These are phyloP conservation scores for Kluyveromyces starmeri DNA, from an alignment of 805 yeast species.

Conservation along the genomic window DNA sequence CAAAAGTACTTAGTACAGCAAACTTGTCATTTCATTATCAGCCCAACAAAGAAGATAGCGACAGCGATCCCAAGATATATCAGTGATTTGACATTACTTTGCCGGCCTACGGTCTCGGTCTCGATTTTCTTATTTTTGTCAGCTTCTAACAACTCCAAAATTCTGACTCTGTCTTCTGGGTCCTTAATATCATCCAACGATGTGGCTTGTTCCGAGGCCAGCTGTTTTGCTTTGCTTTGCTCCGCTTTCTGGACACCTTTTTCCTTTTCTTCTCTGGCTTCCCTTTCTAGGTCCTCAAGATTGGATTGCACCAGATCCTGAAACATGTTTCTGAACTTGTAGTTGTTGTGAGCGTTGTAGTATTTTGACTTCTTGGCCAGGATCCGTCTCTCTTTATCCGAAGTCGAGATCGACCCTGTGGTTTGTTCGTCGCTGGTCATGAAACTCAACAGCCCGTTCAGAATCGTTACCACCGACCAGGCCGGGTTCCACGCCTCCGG, in stretches of 20 bases:
- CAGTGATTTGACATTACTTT: constrained; percentile 10
- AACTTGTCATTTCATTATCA: constrained; percentile 27
- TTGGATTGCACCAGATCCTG: constrained; percentile 48
- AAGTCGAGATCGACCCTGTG: constrained; percentile 69
- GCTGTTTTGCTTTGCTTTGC: constrained; percentile 17
- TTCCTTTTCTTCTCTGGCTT: constrained; percentile 10
- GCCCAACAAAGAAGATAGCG: constrained; percentile 25
- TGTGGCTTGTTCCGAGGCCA: constrained; percentile 26
- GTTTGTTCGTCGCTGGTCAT: constrained; percentile 86
- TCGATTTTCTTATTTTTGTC: constrained; percentile 7
- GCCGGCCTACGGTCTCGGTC: constrained; percentile 6
- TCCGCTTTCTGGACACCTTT: constrained; percentile 16
- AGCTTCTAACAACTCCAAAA: constrained; percentile 23
- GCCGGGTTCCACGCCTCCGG: constrained; percentile 96
- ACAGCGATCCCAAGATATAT: constrained; percentile 30
- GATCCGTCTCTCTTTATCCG: constrained; percentile 45
- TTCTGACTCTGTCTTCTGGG: constrained; percentile 64
- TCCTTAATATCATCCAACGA: constrained; percentile 38
- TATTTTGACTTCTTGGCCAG: constrained; percentile 52
- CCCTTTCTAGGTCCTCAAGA: constrained; percentile 19
- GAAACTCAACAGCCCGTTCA: constrained; percentile 79
- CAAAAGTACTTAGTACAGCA: too few species aligned
- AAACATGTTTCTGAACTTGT: constrained; percentile 52
- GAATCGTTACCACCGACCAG: constrained; percentile 85
- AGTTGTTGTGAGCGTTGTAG: constrained; percentile 51